These are phyloP conservation scores for Xylogone sp. DNA, from an alignment of 2,329 filamentous ascomycete species.

Conservation along the genomic window DNA sequence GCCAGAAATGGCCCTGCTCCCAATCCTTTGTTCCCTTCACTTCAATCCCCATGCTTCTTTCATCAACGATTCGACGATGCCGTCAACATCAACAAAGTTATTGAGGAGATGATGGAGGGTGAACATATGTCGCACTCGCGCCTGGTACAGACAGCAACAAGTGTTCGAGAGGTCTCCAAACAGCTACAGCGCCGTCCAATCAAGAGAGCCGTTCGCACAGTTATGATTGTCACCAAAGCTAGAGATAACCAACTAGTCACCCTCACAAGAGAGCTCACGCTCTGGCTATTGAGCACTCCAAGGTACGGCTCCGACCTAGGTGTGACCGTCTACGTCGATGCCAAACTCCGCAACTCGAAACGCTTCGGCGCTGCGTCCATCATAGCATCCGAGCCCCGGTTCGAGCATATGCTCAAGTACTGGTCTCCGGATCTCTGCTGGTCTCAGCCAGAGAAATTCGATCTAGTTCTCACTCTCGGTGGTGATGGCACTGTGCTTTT, in stretches of 20 bases:
- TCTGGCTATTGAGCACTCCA: conserved; percentile 85
- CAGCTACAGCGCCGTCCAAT: conserved; percentile 91
- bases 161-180: conserved; percentile 91
- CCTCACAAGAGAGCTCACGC: conserved; percentile 80
- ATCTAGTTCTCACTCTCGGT: conserved; percentile 84
- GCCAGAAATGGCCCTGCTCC: conserved; percentile 24
- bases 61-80: conserved; percentile 96
- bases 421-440: conserved; percentile 97
- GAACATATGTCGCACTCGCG: conserved; percentile 91
- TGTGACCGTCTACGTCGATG: conserved; percentile 97
- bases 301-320: conserved; percentile 87
- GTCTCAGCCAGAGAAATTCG: conserved; percentile 89
- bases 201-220: conserved; percentile 83
- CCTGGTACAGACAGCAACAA: conserved; percentile 90
- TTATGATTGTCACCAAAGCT: conserved; percentile 99
- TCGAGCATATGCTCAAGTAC: conserved; percentile 81
- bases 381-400: conserved; percentile 69
- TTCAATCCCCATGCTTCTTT: conserved; percentile 96
- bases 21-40: conserved; percentile 53
- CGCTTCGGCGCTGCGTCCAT: conserved; percentile 78
- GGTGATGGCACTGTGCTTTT: conserved; percentile 86
- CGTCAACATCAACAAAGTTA: conserved; percentile 88
- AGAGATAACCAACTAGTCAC: conserved; percentile 90
- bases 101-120: conserved; percentile 88
- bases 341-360: conserved; percentile 83